Base-by-base conservation (phyloP, 768 basidiomycete genomes). In the Suillus clintonianus region DNA sequence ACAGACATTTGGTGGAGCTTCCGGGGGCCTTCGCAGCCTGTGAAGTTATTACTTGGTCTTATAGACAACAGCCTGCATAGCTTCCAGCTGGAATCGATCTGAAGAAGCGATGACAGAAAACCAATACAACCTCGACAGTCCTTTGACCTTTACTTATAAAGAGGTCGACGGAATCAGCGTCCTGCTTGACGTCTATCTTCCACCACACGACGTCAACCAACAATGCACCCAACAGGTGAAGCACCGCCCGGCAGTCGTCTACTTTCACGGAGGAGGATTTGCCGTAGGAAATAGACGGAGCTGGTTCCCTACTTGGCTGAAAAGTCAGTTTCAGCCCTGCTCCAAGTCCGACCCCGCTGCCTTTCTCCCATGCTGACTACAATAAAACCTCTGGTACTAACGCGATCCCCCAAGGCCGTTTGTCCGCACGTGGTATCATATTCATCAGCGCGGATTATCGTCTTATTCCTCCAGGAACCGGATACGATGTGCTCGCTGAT, bases 261-360 rank as follows among this genome's bases (percentile, higher is more conserved):
- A 76, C 66, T 82, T 81, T 54, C 81, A 81, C 60, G 81, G 86
- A 8, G 89, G 89, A 3, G 88, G 87, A 9, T 72, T 90, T 37
- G 82, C 85, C 0, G 86, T 84, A 17, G 89, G 89, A 1, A 83
- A 85, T 65, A 78, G 83, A 59, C 71, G 69, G 37, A 85, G 83
- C 68, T 90, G 87, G 87, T 85, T 89, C 70, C 89, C 89, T 2
- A 64, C 59, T n/a, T 91, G 89, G 89, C 74, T 90, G 30, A 72
- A 81, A 55, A 79, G 89, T 89, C 34, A 59, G 79, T 68, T 34
- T 22, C n/a, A 13, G n/a, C 6, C 34, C 9, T 61, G n/a, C 36
- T 60, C 11, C 50, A 30, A n/a, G 32, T 13, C 17, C 30, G 30
- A 56, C 15, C 8, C 22, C 1, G 41, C 43, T 24, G 10, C 13